Percentiles rank a stretch among this genome's conserved stretches.
Evolutionary conservation across 768 basidiomycete genomes (phyloP).

Genomic region (Cystobasidium tubakii): DNA sequence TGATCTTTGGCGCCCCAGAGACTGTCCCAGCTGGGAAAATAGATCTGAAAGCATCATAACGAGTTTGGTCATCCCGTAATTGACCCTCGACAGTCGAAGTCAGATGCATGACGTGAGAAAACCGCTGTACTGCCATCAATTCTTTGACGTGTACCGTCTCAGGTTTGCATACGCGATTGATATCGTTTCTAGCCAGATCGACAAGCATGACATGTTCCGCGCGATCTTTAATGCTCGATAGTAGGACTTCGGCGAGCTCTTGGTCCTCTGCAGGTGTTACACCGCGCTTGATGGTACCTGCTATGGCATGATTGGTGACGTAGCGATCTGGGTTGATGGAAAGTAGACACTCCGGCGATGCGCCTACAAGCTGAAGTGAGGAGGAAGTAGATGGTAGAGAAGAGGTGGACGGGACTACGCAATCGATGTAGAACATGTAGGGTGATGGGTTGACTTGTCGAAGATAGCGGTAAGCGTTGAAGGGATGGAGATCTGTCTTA

Average conservation of each 20-base stretch:
- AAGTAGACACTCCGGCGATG: conserved; percentile 94
- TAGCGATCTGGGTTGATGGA: conserved; percentile 80
- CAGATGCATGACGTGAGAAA: conserved; percentile 95
- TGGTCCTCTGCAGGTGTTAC: conserved; percentile 85
- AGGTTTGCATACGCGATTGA: conserved; percentile 92
- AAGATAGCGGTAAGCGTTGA: conserved; percentile 83
- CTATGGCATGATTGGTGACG: conserved; percentile 96
- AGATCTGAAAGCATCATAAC: conserved; percentile 96
- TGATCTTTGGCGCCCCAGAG: conserved; percentile 97
- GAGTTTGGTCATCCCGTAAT: conserved; percentile 56
- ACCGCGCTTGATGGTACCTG: conserved; percentile 85
- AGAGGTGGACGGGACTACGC: conserved; percentile 47
- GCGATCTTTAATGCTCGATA: conserved; percentile 83
- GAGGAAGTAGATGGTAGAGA: conserved; percentile 50
- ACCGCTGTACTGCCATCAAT: conserved; percentile 86
- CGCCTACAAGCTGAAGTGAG: conserved; percentile 90
- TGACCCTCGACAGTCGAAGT: conserved; percentile 89
- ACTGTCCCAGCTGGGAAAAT: conserved; percentile 99
- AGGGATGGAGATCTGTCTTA: conserved; percentile 82
- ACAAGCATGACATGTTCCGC: conserved; percentile 99
- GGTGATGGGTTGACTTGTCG: conserved; percentile 94
- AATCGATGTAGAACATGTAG: conserved; percentile 98
- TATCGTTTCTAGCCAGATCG: conserved; percentile 94
- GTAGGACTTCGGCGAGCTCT: conserved; percentile 64
- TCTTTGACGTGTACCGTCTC: conserved; percentile 93